Conservation (phyloP, 1,139 yeast genomes). For the Kluyveromyces marxianus region DNA sequence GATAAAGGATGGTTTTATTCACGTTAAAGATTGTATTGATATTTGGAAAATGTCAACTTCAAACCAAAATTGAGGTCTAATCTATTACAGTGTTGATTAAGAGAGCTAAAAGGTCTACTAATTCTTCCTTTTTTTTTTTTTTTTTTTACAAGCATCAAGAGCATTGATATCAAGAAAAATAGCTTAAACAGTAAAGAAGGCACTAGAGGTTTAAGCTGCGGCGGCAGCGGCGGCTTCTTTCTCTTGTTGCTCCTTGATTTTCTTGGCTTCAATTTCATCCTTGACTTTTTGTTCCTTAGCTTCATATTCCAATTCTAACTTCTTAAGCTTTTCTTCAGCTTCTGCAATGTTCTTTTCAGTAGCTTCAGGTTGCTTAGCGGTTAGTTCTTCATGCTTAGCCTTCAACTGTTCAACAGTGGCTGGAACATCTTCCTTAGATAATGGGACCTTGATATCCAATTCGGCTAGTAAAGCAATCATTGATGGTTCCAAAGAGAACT, state of each 20-base stretch:
- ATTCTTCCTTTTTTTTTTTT: no score
- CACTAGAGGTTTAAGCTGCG: constrained; percentile 1
- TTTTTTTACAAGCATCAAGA: no score
- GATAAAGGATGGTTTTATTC: no score
- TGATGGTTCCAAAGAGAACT: constrained; percentile 74
- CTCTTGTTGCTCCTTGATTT: constrained; percentile 24
- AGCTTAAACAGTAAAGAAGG: no score
- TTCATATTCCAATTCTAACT: constrained; percentile 38
- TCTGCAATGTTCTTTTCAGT: constrained; percentile 67
- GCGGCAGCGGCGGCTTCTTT: constrained; percentile 10
- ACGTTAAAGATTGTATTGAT: no score
- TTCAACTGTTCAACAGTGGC: constrained; percentile 60
- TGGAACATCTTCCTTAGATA: constrained; percentile 65
- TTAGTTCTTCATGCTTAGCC: constrained; percentile 64
- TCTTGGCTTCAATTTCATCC: constrained; percentile 32
- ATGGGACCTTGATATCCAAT: constrained; percentile 75
- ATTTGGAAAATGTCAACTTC: no score
- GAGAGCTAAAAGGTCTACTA: no score
- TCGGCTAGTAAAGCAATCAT: constrained; percentile 72
- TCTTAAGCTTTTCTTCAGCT: constrained; percentile 70
- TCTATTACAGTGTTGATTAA: no score
- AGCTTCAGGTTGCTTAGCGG: constrained; percentile 71
- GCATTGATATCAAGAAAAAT: no score
- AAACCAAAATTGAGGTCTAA: no score
- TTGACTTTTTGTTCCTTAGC: constrained; percentile 34